Conservation (phyloP, 177 flowering plant genomes). For the Vitis hybrid region DNA sequence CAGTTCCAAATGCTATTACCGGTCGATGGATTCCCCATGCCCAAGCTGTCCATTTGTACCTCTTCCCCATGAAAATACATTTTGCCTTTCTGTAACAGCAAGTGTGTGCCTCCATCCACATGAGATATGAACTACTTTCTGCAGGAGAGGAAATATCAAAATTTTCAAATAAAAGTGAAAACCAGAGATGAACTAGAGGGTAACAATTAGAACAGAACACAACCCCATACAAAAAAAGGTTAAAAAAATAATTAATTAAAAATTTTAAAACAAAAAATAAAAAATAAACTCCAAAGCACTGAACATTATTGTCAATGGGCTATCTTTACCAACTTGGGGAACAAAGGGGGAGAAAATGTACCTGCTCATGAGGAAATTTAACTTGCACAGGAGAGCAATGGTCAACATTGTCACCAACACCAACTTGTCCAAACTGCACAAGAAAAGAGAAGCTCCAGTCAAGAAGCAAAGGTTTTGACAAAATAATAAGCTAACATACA, state of each 20-base stretch:
- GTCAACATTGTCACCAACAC: conserved; percentile 79
- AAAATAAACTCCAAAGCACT: not conserved
- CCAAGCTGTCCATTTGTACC: conserved; percentile 99
- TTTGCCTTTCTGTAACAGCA: conserved; percentile 74
- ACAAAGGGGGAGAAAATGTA: conserved; percentile 22
- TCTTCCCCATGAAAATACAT: conserved; percentile 96
- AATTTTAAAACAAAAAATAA: not conserved
- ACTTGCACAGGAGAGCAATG: conserved; percentile 83
- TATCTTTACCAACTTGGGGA: conserved; percentile 19
- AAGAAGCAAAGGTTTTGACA: not conserved
- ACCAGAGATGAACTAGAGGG: not conserved
- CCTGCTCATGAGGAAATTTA: conserved; percentile 85
- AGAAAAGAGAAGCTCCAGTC: not conserved
- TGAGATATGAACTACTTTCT: conserved; percentile 87
- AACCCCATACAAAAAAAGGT: not conserved
- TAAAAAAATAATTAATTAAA: conserved; percentile 8
- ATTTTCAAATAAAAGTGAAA: not conserved
- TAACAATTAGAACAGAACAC: conserved; percentile 1
- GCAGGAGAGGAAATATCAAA: conserved; percentile 23
- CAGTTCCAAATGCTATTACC: conserved; percentile 46
- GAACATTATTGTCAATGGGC: conserved; percentile 6
- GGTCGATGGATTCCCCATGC: conserved; percentile 70
- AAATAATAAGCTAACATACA: not conserved
- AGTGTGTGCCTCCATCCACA: conserved; percentile 99
- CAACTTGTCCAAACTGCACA: conserved; percentile 95